Percentiles rank a stretch among this genome's conserved stretches.
Conservation (phyloP, 202 grass and related monocot species). For the Zizania palustris region DNA sequence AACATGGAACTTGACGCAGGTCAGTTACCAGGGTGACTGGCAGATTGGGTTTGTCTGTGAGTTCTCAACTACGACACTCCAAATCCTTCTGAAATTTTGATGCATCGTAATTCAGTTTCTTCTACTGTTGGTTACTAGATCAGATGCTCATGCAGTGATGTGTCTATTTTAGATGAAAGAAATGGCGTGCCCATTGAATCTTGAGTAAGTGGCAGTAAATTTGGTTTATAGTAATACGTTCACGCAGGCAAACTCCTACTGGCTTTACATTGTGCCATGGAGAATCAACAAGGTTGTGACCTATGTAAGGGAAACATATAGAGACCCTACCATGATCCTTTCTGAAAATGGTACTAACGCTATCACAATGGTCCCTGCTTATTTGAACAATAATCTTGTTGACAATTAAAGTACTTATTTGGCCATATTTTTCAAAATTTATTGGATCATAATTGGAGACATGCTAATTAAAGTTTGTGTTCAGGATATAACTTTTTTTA, state of each 20-base stretch:
- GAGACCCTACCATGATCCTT: constrained; percentile 69
- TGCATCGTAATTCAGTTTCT: neutral
- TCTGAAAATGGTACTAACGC: constrained; percentile 73
- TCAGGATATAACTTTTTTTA: constrained; percentile 1
- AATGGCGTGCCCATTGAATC: constrained; percentile 75
- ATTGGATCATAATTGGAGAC: neutral
- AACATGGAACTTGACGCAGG: constrained; percentile 50
- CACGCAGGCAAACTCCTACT: constrained; percentile 75
- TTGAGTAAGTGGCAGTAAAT: constrained; percentile 47
- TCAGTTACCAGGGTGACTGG: constrained; percentile 77
- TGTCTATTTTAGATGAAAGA: constrained; percentile 62
- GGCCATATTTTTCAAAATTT: neutral
- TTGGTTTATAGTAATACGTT: neutral
- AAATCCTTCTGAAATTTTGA: constrained; percentile 5
- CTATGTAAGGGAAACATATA: constrained; percentile 80
- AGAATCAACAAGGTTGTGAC: constrained; percentile 87
- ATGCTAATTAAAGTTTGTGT: neutral
- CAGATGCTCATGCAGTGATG: constrained; percentile 18
- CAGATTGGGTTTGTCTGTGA: constrained; percentile 70
- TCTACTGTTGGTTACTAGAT: constrained; percentile 14
- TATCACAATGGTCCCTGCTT: neutral
- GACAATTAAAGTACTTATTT: neutral
- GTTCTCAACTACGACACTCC: constrained; percentile 9
- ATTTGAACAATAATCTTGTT: neutral
- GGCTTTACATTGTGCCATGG: constrained; percentile 94